Percentiles rank a stretch among this genome's conserved stretches.
These are phyloP conservation scores for Themeda triandra DNA, from an alignment of 176 grass and related monocot species.

Conservation along the genomic window DNA sequence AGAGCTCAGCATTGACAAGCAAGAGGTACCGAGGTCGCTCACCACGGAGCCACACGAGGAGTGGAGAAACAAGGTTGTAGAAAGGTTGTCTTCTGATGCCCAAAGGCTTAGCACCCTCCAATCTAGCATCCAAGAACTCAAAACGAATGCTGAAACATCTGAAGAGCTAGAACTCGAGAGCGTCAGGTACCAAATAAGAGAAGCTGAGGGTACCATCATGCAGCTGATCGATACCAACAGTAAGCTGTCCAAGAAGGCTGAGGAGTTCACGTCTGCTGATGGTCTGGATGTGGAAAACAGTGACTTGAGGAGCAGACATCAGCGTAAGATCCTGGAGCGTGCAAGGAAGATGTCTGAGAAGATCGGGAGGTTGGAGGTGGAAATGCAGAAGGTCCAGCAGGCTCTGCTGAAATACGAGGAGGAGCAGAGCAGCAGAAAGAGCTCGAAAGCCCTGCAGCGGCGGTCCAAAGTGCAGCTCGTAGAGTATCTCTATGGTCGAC, in stretches of 20 bases:
- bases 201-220: conserved; percentile 65
- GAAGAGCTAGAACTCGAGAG: conserved; percentile 59
- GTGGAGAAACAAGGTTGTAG: conserved; percentile 68
- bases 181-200: conserved; percentile 61
- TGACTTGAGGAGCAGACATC: conserved; percentile 59
- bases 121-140: conserved; percentile 64
- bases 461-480: conserved; percentile 69
- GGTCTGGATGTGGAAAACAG: conserved; percentile 38
- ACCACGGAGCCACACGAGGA: conserved; percentile 45
- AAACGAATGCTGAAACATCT: conserved; percentile 50
- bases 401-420: conserved; percentile 60
- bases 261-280: conserved; percentile 45
- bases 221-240: conserved; percentile 80
- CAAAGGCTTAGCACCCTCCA: conserved; percentile 70
- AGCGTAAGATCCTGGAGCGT: conserved; percentile 72
- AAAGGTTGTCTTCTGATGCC: conserved; percentile 65
- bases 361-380: conserved; percentile 69
- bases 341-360: conserved; percentile 79
- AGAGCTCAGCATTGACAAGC: conserved; percentile 76
- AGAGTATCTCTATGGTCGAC: conserved; percentile 79
- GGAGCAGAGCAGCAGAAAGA: conserved; percentile 46
- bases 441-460: conserved; percentile 25
- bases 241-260: conserved; percentile 75
- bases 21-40: conserved; percentile 46
- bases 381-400: conserved; percentile 74